Base-by-base conservation (phyloP, 768 basidiomycete genomes). In the Atractiella rhizophila region DNA sequence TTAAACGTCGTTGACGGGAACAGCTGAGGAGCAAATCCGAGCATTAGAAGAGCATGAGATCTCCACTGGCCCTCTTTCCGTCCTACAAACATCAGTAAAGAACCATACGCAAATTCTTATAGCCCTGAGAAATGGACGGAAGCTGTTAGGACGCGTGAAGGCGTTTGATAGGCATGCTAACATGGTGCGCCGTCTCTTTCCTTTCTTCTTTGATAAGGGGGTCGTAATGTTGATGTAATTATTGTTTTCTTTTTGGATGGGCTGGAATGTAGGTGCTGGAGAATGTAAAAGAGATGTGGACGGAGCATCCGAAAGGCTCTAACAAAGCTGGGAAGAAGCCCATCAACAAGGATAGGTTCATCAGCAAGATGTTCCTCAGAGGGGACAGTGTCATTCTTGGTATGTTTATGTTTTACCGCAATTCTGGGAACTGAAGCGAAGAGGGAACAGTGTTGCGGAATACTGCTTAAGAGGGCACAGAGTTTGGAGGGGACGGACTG, bases 281-380 rank as follows among this genome's bases (percentile, higher is more conserved):
- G 63, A 96, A 94, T 56, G 86, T 91, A 36, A 96, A 96, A 60
- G 86, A 98, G 83, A 96, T 96, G 88, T 96, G 91, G 91, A 94
- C 86, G 18, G 91, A 98, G 59, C 60, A 74, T 35, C 91, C 91
- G 16, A 96, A 94, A 61, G 85, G 83, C 29, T 96, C 96, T 64
- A n/a, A n/a, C n/a, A n/a, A n/a, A n/a, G n/a, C n/a, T n/a, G 83
- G 83, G 57, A 94, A 91, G 66, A 96, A 94, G 57, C 81, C 91
- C 6, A 74, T 96, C 42, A 96, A 96, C 66, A 96, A 96, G 63
- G 91, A 96, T 62, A 70, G 91, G 35, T 98, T 96, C 65, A 88
- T 98, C 59, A 88, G 83, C 59, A 98, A 96, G 64, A 88, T 98
- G 83, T 96, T 54, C 42, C 34, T 21, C 51, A 83, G 86, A 34